Evolutionary conservation across 2,329 filamentous ascomycete species (phyloP), one percentile per base, ranked within the genome.

Genomic region (Fusarium nematophilum): DNA sequence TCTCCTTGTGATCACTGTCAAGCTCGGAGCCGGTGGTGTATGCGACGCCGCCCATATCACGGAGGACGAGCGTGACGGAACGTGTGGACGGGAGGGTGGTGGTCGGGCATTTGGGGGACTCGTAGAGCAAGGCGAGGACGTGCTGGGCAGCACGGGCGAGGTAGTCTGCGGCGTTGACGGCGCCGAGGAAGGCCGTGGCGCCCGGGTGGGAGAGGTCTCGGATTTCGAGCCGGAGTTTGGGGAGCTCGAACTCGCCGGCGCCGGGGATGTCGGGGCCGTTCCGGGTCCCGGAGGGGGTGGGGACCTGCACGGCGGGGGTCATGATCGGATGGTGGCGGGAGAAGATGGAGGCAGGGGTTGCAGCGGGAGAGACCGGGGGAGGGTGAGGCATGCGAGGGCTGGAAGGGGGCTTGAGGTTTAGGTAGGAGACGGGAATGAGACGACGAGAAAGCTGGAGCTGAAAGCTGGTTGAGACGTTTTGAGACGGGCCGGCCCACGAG

Each of bases 1-100:
- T 95, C 73, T 97, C 93, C 72, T 97, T 97, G 80, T 97, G 92
- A 70, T 95, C 90, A 58, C 82, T 66, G 75, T 97, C 93, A 9
- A 96, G 83, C 31, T 93, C 89, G 9, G 81, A 85, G 60, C 92
- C 91, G 0, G 86, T 92, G 2, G 94, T 97, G 78, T 97, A 96
- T 15, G 94, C 94, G 5, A 98, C 91, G 43, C 94, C 94, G 40
- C 79, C 81, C 85, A 96, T 93, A 63, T 87, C 81, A 25, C 91
- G 86, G 5, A 98, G 80, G 56, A 97, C 82, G 29, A 98, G 78
- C 0, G 93, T 97, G 14, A 98, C 87, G 45, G 92, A 96, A 57
- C 92, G 90, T 9, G 92, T 95, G n/a, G 85, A 81, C 33, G 86
- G 85, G 9, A 75, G 70, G 46, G 76, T 76, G 29, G 79, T 80